A percentile compares a stretch with the other conserved stretches of the same genome.
phyloP scores from a whole-genome alignment of 1,284 basidiomycete genomes.

The Marasmius fiardii region DNA sequence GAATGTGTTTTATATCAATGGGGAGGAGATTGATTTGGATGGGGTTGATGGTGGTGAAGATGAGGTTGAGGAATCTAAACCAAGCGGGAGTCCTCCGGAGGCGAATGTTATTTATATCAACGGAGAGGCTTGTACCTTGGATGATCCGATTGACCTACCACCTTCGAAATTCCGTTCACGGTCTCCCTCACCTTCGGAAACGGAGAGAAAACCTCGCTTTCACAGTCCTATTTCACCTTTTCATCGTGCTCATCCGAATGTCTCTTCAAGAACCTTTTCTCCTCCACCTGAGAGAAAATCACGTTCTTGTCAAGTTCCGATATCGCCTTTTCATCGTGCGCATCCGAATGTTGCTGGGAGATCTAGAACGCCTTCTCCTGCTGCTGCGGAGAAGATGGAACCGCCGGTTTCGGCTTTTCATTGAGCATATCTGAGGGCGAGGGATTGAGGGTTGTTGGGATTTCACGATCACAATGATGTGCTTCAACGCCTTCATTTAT shows the following conservation, averaged over 20 bases:
- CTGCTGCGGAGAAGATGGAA: no score
- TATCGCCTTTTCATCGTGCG: neutral
- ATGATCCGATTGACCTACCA: neutral
- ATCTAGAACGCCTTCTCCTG: neutral
- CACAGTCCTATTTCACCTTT: neutral
- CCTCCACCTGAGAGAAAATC: neutral
- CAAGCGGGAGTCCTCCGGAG: neutral
- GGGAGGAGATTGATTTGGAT: constrained; percentile 1
- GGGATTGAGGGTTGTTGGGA: no score
- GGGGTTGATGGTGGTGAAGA: neutral
- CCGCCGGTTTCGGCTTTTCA: no score
- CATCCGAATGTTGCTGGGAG: neutral
- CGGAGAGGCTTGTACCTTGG: neutral
- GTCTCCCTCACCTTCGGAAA: neutral
- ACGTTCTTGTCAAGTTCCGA: neutral
- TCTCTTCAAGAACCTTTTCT: neutral
- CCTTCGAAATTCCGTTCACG: neutral
- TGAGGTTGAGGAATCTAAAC: no score
- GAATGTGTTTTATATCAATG: constrained; percentile 4
- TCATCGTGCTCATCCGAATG: neutral
- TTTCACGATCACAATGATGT: no score
- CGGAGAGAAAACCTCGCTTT: neutral
- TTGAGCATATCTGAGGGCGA: no score
- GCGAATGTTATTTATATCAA: neutral
- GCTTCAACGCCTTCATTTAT: no score